Percentiles rank a stretch among this genome's conserved stretches.
phyloP scores from a whole-genome alignment of 305 asterid species.

The Ilex paraguariensis region DNA sequence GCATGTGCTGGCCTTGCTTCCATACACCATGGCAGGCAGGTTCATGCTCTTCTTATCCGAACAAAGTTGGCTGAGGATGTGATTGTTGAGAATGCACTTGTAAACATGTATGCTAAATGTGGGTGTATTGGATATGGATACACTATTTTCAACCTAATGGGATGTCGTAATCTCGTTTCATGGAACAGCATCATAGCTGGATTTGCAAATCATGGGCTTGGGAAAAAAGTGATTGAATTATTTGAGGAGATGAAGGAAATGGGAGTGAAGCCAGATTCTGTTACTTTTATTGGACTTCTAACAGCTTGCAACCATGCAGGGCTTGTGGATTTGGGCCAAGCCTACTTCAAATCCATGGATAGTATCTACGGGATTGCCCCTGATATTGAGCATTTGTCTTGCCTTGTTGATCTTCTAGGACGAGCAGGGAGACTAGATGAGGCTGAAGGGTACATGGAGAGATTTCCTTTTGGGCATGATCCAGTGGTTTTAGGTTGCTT shows the following conservation, averaged over 20 bases:
- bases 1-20: constrained; percentile 59
- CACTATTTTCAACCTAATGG: constrained; percentile 41
- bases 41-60: constrained; percentile 53
- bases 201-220: constrained; percentile 58
- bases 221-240: constrained; percentile 32
- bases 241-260: constrained; percentile 41
- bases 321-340: constrained; percentile 47
- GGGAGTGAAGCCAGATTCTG: constrained; percentile 48
- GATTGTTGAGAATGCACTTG: constrained; percentile 53
- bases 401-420: constrained; percentile 68
- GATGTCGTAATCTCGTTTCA: constrained; percentile 45
- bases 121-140: constrained; percentile 37
- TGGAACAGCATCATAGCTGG: constrained; percentile 72
- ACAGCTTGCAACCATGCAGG: constrained; percentile 73
- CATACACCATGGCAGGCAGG: constrained; percentile 47
- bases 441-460: constrained; percentile 49
- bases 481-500: constrained; percentile 59
- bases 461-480: constrained; percentile 34
- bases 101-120: constrained; percentile 77
- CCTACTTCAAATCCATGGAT: constrained; percentile 38
- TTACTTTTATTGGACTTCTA: constrained; percentile 57
- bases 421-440: constrained; percentile 56
- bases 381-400: constrained; percentile 48
- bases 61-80: constrained; percentile 40
- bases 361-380: constrained; percentile 34